Conservation (phyloP, 768 basidiomycete species). For the Tulasnella sp. region DNA sequence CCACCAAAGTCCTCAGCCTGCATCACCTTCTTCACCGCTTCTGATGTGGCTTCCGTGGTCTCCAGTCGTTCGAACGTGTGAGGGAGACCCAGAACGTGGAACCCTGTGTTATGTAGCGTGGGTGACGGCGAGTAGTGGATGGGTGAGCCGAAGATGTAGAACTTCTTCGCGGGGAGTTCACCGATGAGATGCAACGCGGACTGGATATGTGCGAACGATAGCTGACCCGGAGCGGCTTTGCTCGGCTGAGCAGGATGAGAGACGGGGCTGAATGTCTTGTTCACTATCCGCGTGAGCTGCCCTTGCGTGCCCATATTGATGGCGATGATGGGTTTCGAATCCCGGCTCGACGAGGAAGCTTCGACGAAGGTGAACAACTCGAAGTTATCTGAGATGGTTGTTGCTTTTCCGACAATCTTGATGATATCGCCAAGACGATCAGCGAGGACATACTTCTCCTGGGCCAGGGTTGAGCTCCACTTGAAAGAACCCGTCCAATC, state of each 20-base stretch:
- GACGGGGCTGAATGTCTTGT: slow-evolving; percentile 76
- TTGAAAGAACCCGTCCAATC: slow-evolving; percentile 79
- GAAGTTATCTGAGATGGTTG: slow-evolving; percentile 64
- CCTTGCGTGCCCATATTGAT: slow-evolving; percentile 89
- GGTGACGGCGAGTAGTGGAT: slow-evolving; percentile 88
- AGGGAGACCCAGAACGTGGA: slow-evolving; percentile 69
- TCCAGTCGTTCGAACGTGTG: slow-evolving; percentile 74
- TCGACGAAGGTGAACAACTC: slow-evolving; percentile 60
- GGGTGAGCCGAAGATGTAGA: slow-evolving; percentile 83
- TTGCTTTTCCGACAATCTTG: slow-evolving; percentile 86
- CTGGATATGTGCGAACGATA: slow-evolving; percentile 81
- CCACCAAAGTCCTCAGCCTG: slow-evolving; percentile 72
- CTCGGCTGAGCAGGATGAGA: slow-evolving; percentile 80
- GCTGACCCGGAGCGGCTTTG: slow-evolving; percentile 86
- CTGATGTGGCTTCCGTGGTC: slow-evolving; percentile 49
- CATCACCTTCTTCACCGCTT: slow-evolving; percentile 44
- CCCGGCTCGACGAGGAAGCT: slow-evolving; percentile 32
- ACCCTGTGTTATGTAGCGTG: slow-evolving; percentile 83
- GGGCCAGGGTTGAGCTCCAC: slow-evolving; percentile 61
- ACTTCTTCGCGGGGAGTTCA: slow-evolving; percentile 55
- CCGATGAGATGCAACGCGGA: slow-evolving; percentile 71
- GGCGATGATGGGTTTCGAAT: slow-evolving; percentile 75
- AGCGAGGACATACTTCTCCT: slow-evolving; percentile 59
- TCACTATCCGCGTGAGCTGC: slow-evolving; percentile 83
- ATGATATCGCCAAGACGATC: slow-evolving; percentile 69